Percentiles rank a stretch among this genome's conserved stretches.
These are phyloP conservation scores for Scytalidium lignicola DNA, from an alignment of 2,329 filamentous ascomycete genomes.

Conservation along the genomic window DNA sequence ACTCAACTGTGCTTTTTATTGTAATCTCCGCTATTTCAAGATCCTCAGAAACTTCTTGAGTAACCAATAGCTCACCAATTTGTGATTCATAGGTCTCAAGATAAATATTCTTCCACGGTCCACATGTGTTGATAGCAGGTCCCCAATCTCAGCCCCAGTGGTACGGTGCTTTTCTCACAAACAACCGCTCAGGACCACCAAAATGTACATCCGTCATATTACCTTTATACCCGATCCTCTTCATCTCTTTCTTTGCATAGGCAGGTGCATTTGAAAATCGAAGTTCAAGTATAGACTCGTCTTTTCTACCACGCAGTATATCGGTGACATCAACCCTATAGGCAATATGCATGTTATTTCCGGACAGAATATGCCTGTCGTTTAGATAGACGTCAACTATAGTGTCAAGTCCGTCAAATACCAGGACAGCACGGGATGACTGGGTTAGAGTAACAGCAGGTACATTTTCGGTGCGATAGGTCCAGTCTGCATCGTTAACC, in stretches of 20 bases:
- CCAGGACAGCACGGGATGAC: slow-evolving; percentile 33
- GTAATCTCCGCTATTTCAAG: slow-evolving; percentile 23
- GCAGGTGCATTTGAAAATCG: slow-evolving; percentile 17
- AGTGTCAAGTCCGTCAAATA: slow-evolving; percentile 52
- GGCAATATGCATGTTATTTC: slow-evolving; percentile 50
- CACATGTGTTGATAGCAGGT: slow-evolving; percentile 55
- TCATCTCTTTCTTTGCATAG: slow-evolving; percentile 17
- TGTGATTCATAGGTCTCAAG: slow-evolving; percentile 51
- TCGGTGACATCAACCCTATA: slow-evolving; percentile 44
- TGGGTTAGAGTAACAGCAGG: slow-evolving; percentile 16
- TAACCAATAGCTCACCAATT: slow-evolving; percentile 52
- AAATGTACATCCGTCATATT: slow-evolving; percentile 44
- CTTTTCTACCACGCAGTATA: slow-evolving; percentile 18
- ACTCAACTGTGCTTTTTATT: slow-evolving; percentile 44
- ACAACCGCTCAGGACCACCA: slow-evolving; percentile 38
- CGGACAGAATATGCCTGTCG: slow-evolving; percentile 39
- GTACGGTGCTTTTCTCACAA: slow-evolving; percentile 62
- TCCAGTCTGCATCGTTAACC: slow-evolving; percentile 59
- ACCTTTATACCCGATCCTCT: slow-evolving; percentile 26
- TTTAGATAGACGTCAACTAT: slow-evolving; percentile 47
- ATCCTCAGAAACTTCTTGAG: slow-evolving; percentile 20
- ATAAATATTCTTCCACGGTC: slow-evolving; percentile 61
- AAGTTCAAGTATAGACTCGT: slow-evolving; percentile 11
- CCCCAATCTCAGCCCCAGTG: slow-evolving; percentile 69
- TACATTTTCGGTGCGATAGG: slow-evolving; percentile 42